Evolutionary conservation across 1,139 yeast genomes (phyloP).

Genomic region (Blastobotrys raffinosifermentans): DNA sequence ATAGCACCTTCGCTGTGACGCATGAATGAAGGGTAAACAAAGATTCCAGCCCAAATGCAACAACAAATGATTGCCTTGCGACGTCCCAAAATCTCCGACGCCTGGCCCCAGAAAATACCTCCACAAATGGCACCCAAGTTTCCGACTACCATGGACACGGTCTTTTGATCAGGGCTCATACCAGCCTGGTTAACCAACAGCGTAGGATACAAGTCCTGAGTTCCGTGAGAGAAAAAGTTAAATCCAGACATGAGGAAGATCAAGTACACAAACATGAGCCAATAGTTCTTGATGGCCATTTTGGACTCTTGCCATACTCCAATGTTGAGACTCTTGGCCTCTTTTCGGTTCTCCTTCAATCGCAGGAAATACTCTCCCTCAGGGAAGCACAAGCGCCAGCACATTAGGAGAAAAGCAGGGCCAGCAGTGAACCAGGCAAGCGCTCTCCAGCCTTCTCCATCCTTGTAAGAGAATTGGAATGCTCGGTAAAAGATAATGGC

Average conservation of each 20-base stretch:
- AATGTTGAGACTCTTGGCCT: constrained; percentile 1
- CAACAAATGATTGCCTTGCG: constrained; percentile 42
- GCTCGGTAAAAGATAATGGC: constrained; percentile 39
- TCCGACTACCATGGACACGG: constrained; percentile 44
- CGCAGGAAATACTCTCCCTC: constrained; percentile 33
- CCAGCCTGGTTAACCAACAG: constrained; percentile 40
- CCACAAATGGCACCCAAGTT: constrained; percentile 49
- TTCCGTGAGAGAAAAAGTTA: constrained; percentile 51
- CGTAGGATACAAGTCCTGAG: constrained; percentile 51
- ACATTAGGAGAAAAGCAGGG: constrained; percentile 37
- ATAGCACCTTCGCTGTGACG: constrained; percentile 35
- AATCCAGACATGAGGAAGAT: constrained; percentile 44
- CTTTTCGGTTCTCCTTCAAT: constrained; percentile 7
- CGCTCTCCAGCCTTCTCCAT: constrained; percentile 42
- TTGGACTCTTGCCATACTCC: constrained; percentile 17
- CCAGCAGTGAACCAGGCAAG: constrained; percentile 53
- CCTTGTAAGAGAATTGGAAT: constrained; percentile 15
- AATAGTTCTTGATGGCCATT: constrained; percentile 36
- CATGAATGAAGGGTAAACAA: constrained; percentile 51
- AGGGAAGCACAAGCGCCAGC: constrained; percentile 40
- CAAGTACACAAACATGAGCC: constrained; percentile 42
- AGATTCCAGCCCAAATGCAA: constrained; percentile 44
- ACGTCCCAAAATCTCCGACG: constrained; percentile 44
- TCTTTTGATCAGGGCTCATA: constrained; percentile 35
- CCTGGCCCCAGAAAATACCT: constrained; percentile 43